Conservation (phyloP, 2,329 filamentous ascomycete species). For the Penicillium sp. region DNA sequence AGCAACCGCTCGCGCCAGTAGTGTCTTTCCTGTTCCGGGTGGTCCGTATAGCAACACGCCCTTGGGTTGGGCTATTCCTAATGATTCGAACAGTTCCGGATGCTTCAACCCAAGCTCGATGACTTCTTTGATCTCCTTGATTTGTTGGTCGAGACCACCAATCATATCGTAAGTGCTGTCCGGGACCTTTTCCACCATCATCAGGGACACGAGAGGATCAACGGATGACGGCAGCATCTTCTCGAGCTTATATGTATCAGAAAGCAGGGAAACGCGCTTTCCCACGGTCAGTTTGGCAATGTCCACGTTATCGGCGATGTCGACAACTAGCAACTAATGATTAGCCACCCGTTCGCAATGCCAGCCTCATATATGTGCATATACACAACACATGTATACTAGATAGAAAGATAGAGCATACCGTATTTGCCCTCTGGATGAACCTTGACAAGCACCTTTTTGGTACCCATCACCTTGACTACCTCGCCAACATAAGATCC, state of each 20-base stretch:
- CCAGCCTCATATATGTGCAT: not conserved
- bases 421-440: slow-evolving; percentile 99
- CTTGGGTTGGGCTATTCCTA: slow-evolving; percentile 97
- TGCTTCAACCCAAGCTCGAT: slow-evolving; percentile 98
- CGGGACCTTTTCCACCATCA: slow-evolving; percentile 99
- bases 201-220: slow-evolving; percentile 95
- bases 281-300: slow-evolving; percentile 92
- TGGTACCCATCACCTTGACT: slow-evolving; percentile 99
- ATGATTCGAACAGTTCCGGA: slow-evolving; percentile 96
- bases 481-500: slow-evolving; percentile 98
- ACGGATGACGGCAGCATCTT: slow-evolving; percentile 98
- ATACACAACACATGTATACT: too few species aligned
- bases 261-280: slow-evolving; percentile 94
- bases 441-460: slow-evolving; percentile 98
- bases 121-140: slow-evolving; percentile 99
- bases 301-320: slow-evolving; percentile 91
- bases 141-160: slow-evolving; percentile 95
- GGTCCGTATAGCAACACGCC: slow-evolving; percentile 95
- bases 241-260: slow-evolving; percentile 97
- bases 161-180: slow-evolving; percentile 99
- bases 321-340: slow-evolving; percentile 66
- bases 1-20: slow-evolving; percentile 89
- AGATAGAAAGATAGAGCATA: slow-evolving; percentile 33
- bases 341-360: not conserved
- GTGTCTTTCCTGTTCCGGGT: slow-evolving; percentile 93